Evolutionary conservation across 1,284 basidiomycete genomes (phyloP), one percentile per base, ranked within the genome.

Genomic region (Veloboletus limbatus): DNA sequence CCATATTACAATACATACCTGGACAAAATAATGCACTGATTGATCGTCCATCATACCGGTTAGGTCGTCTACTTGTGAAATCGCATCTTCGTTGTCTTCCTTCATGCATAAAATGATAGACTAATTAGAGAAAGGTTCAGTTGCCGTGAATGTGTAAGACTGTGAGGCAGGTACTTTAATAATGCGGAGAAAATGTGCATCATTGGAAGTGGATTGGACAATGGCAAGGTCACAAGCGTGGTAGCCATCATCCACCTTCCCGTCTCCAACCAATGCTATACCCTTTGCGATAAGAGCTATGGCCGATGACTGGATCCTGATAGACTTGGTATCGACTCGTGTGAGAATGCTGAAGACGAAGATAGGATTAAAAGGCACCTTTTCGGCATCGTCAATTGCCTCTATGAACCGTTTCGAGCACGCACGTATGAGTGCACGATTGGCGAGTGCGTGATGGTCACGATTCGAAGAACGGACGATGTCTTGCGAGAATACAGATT

Each of bases 271-370:
- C n/a, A 47, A 31, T 8, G 45, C 40, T 20, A 45, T 37, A 17
- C 45, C 8, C 24, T 47, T 47, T n/a, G 45, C 39, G 17, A 47
- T 25, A 14, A 43, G 26, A 21, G 45, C 40, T 28, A 45, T 45
- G 17, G 28, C 34, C 13, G 45, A 47, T 10, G 33, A 22, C 33
- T 32, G 40, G 6, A 47, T 45, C 27, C 16, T 44, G n/a, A 45
- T 35, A 7, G 45, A 47, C 45, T 47, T 25, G 18, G 13, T 13
- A 21, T 14, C 6, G n/a, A 17, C n/a, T 18, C 8, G 4, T 4
- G 18, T 37, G 8, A 44, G 33, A 25, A 20, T 16, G 22, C 14
- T 2, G 2, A 22, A 20, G 22, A 20, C 18, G 17, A 26, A 20
- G 4, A 18, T 6, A 10, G 17, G n/a, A 25, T 14, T n/a, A 13